A percentile compares a stretch with the other conserved stretches of the same genome.
phyloP scores from a whole-genome alignment of 1,139 yeast species.

The Yamadazyma atmosphaerica region DNA sequence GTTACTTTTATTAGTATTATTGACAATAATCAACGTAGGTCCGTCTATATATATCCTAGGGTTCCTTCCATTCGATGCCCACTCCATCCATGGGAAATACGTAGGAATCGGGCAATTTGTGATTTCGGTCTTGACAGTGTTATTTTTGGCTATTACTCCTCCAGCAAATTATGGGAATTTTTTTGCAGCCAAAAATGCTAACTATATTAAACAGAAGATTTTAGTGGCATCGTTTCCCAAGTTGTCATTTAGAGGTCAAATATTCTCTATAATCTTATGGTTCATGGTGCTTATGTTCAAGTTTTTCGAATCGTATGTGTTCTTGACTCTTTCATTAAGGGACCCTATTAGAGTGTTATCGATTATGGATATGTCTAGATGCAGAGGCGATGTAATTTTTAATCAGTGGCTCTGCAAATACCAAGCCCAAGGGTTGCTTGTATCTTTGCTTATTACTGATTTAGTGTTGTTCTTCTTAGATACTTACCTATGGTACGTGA shows the following conservation, averaged over 20 bases:
- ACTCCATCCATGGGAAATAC: slow-evolving; percentile 49
- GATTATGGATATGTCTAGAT: slow-evolving; percentile 57
- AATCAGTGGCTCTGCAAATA: slow-evolving; percentile 54
- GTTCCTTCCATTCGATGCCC: slow-evolving; percentile 50
- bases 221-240: slow-evolving; percentile 43
- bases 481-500: slow-evolving; percentile 86
- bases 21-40: slow-evolving; percentile 49
- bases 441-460: slow-evolving; percentile 62
- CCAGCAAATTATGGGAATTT: slow-evolving; percentile 51
- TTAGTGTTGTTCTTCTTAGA: slow-evolving; percentile 76
- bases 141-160: slow-evolving; percentile 56
- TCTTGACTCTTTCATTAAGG: slow-evolving; percentile 71
- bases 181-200: slow-evolving; percentile 3
- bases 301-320: slow-evolving; percentile 78
- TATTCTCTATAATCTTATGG: slow-evolving; percentile 69
- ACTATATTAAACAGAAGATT: slow-evolving; percentile 7
- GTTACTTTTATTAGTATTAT: slow-evolving; percentile 39
- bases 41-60: slow-evolving; percentile 67
- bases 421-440: slow-evolving; percentile 60
- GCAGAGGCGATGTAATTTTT: slow-evolving; percentile 57
- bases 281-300: slow-evolving; percentile 67
- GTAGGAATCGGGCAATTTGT: slow-evolving; percentile 60
- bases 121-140: slow-evolving; percentile 58
- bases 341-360: slow-evolving; percentile 76
- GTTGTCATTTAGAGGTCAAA: slow-evolving; percentile 48